phyloP scores from a whole-genome alignment of 306 rosid genomes.

The Casuarina cunninghamiana region DNA sequence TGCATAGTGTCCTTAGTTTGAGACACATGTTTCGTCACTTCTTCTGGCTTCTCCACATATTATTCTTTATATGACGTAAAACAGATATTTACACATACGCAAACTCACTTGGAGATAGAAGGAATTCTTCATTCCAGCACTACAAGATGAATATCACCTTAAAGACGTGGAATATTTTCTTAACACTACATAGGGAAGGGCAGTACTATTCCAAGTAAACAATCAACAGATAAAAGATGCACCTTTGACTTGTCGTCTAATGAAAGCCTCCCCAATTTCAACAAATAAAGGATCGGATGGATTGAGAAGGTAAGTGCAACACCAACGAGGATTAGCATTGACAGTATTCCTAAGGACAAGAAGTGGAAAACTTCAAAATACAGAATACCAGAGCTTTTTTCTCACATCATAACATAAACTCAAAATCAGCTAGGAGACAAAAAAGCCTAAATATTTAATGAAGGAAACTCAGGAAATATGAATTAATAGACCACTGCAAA shows the following conservation, averaged over 20 bases:
- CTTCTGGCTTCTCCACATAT: too few species aligned
- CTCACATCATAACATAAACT: background rate
- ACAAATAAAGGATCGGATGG: constrained; percentile 94
- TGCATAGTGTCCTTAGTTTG: too few species aligned
- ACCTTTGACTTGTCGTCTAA: constrained; percentile 80
- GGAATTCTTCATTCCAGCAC: background rate
- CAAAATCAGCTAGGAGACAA: constrained; percentile 7
- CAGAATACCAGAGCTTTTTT: constrained; percentile 19
- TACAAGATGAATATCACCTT: background rate
- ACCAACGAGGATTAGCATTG: constrained; percentile 72
- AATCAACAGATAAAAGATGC: constrained; percentile 17
- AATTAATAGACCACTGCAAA: constrained; percentile 10
- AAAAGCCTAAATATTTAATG: constrained; percentile 15
- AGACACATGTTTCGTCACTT: too few species aligned
- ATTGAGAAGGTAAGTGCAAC: constrained; percentile 94
- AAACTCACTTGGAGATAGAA: background rate
- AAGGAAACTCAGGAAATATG: background rate
- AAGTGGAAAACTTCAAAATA: constrained; percentile 29
- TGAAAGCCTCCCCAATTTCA: constrained; percentile 81
- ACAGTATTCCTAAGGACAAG: constrained; percentile 69
- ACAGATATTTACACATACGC: too few species aligned
- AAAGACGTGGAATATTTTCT: background rate
- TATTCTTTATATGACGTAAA: too few species aligned
- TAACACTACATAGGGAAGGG: background rate
- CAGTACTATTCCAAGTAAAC: background rate